phyloP scores from a whole-genome alignment of 1,284 basidiomycete genomes.

The Hortiboletus rubellus region DNA sequence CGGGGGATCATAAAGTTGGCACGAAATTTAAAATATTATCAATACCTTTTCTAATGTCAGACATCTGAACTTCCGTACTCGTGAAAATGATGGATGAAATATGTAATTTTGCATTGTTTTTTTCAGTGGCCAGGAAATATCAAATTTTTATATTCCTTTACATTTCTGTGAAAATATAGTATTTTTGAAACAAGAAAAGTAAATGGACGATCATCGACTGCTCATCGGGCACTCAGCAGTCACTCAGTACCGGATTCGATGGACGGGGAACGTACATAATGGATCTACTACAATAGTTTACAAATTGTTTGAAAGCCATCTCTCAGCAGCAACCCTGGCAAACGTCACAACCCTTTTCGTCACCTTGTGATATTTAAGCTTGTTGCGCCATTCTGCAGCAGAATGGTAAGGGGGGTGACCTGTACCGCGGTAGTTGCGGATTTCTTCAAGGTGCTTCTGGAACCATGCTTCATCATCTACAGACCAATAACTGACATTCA shows the following conservation, averaged over 20 bases:
- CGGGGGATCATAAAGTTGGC: background rate
- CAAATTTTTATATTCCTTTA: background rate
- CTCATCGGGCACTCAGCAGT: background rate
- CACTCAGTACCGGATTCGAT: too few relatives aligned
- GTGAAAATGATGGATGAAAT: background rate
- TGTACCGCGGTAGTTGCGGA: background rate
- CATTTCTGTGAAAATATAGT: background rate
- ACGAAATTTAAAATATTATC: background rate
- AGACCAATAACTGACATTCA: background rate
- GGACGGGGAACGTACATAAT: too few relatives aligned
- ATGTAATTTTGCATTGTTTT: background rate
- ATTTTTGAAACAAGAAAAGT: background rate
- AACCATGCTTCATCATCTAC: background rate
- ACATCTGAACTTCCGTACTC: background rate
- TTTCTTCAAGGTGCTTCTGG: background rate
- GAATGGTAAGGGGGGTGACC: background rate
- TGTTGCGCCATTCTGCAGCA: background rate
- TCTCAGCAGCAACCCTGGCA: background rate
- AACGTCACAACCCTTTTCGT: too few relatives aligned
- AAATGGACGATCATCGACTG: background rate
- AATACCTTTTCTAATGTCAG: background rate
- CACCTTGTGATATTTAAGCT: too few relatives aligned
- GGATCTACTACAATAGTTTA: background rate
- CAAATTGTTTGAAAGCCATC: background rate
- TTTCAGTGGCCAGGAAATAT: background rate